Conservation (phyloP, 164 flowering plant genomes). For the Houttuynia cordata region DNA sequence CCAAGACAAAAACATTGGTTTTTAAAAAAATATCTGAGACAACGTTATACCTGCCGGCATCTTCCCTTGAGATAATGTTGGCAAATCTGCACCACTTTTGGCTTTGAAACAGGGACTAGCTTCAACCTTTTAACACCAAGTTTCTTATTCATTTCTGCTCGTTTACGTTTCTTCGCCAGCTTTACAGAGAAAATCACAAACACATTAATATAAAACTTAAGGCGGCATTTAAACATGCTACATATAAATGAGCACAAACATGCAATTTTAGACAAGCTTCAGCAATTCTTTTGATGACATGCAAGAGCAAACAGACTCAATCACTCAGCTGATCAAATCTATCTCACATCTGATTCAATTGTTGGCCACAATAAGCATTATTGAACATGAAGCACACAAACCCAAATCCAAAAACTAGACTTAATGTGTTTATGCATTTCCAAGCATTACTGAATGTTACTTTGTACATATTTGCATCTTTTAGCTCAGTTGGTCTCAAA, state of each 20-base stretch:
- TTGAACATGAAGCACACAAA: too few species aligned
- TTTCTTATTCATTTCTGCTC: conserved; percentile 51
- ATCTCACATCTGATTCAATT: neutral
- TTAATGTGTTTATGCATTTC: too few species aligned
- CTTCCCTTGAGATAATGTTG: conserved; percentile 58
- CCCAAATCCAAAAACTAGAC: too few species aligned
- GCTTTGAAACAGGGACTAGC: conserved; percentile 41
- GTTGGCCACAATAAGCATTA: neutral
- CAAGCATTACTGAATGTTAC: too few species aligned
- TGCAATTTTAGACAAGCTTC: neutral
- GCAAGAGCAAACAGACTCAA: neutral
- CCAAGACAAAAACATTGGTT: too few species aligned
- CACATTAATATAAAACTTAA: neutral
- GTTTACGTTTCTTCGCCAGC: conserved; percentile 36
- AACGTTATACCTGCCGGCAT: conserved; percentile 56
- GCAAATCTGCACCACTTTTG: conserved; percentile 38
- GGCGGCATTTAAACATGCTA: neutral
- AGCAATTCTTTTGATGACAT: neutral
- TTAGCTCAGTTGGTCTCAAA: too few species aligned
- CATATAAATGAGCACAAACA: neutral
- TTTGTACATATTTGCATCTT: too few species aligned
- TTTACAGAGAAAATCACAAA: too few species aligned
- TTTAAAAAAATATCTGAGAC: neutral
- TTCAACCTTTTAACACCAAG: conserved; percentile 73
- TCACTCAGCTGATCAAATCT: too few species aligned